Evolutionary conservation across 805 yeast genomes (phyloP), one percentile per base, ranked within the genome.

Genomic region (Zygotorulaspora danielsina): DNA sequence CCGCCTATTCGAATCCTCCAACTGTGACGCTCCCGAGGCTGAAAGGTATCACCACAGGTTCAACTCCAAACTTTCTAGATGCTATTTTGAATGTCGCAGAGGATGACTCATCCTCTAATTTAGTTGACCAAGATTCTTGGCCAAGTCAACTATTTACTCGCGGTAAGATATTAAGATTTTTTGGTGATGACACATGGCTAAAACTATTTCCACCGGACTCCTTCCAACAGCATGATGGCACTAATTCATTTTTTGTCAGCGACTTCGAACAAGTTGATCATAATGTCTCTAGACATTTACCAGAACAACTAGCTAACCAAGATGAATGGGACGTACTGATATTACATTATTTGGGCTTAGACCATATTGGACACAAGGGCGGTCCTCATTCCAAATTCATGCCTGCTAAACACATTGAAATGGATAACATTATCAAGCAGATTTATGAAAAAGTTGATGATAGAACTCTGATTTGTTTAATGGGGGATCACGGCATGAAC

Each of bases 161-260:
- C 2, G 53, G 49, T 4, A 61, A 61, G 20, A 68, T 55, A 15
- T 66, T 93, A 19, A 83, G 88, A 55, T 85, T 93, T 75, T 90
- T 75, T 66, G 99, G 99, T 21, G 99, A 93, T 62, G 98, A 93
- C 57, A 93, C 99, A 1, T 93, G 99, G 99, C 63, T 89, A 46
- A 89, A 87, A 55, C 69, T 93, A 34, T 93, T 89, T 50, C 96
- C 96, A 0, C 61, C 61, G 6, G 61, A 55, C 4, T 71, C 71
- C 48, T 89, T 90, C 54, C 68, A 70, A 15, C 68, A 72, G 32
- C 65, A 59, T 19, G 97, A 93, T 27, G 97, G 97, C 1, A 90
- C 97, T 0, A 79, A 84, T 32, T 87, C 96, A 36, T 93, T 93
- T 58, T 93, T 84, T 58, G 99, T 93, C 1, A 81, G 93, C 39